Base-by-base conservation (phyloP, 2,329 filamentous ascomycete species). In the Gyromitra esculenta region DNA sequence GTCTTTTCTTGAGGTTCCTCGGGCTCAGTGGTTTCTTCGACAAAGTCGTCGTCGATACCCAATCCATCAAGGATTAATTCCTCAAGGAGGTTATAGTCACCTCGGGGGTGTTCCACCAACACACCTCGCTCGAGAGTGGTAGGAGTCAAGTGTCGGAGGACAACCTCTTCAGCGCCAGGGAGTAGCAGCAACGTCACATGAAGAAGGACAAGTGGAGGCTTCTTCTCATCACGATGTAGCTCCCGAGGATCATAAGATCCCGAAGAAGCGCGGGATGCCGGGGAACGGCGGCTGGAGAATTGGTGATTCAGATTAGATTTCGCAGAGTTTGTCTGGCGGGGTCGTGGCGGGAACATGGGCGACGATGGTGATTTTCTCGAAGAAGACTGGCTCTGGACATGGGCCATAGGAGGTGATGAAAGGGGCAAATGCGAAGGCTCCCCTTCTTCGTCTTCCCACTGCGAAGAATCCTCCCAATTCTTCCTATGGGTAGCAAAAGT, bases 41-140 rank as follows among this genome's bases (percentile, higher is more conserved):
- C 57, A 57, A 60, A 54, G 5, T 85, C 84, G 5, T 87, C 85
- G 2, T 87, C 85, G 0, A 89, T 87, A 0, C 89, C 89, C 0
- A 92, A 86, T 1, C 91, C 90, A 82, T 94, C 92, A 1, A 94
- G 85, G 43, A 95, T 85, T 37, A 92, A 86, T 84, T 94, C 92
- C 83, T 95, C 91, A 0, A 96, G 87, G 73, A 93, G 84, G 82
- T 94, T 92, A 81, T 92, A 95, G 82, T 94, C 92, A 72, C 91
- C 91, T 79, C 92, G 89, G 0, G 92, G 92, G 81, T 96, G 93
- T 1, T 91, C 89, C 6, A 96, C 87, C 56, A 96, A 85, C 43
- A 96, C 87, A 1, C 91, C 92, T 25, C 92, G 87, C 81, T 92
- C 88, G 78, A 92, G 87, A 9, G 94, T 89, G 0, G 91, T 92